Percentiles rank a stretch among this genome's conserved stretches.
Evolutionary conservation across 2,329 filamentous ascomycete genomes (phyloP).

Genomic region (Penicillium psychrosexuale): DNA sequence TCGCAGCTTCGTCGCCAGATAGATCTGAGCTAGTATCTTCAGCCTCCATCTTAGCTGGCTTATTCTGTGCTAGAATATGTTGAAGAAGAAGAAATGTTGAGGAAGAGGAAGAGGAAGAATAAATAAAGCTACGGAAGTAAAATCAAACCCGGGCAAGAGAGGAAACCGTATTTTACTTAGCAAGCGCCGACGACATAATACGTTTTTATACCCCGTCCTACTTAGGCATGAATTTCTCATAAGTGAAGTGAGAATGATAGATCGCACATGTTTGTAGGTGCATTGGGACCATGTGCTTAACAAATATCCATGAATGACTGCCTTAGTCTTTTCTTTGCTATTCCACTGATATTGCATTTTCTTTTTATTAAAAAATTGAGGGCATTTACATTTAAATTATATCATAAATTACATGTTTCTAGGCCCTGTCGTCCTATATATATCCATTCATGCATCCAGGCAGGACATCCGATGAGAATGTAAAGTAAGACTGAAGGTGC

Average conservation of each 20-base stretch:
- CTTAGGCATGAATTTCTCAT: neutral
- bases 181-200: neutral
- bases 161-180: neutral
- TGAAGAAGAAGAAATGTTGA: neutral
- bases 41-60: neutral
- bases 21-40: slow-evolving; percentile 22
- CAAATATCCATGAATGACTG: neutral
- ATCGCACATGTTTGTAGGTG: neutral
- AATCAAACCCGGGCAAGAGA: neutral
- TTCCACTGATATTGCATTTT: neutral
- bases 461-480: too few relatives aligned
- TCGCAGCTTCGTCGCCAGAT: slow-evolving; percentile 25
- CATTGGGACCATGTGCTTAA: neutral
- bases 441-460: neutral
- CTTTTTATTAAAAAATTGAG: neutral
- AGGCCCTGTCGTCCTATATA: neutral
- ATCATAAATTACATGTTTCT: neutral
- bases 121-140: neutral
- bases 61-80: neutral
- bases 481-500: too few relatives aligned
- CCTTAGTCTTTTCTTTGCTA: neutral
- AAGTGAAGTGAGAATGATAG: neutral
- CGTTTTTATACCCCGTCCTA: neutral
- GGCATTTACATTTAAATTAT: neutral
- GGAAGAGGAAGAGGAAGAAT: neutral